phyloP scores from a whole-genome alignment of 208 protist species.

The Acanthamoeba quina region DNA sequence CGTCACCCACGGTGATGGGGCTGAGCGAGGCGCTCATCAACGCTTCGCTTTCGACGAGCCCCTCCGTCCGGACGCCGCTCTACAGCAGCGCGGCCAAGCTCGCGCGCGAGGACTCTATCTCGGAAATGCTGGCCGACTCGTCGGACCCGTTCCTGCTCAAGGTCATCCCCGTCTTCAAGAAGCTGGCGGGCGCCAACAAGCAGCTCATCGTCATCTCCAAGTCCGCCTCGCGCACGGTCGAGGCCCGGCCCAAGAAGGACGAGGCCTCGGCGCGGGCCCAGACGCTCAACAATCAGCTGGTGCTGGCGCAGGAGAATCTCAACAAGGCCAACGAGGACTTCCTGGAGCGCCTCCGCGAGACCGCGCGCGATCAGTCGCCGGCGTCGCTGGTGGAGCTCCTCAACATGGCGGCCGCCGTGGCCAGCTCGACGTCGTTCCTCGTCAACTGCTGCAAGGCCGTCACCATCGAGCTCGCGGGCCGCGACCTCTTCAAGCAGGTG shows the following conservation, averaged over 20 bases:
- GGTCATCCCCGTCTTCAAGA: slow-evolving; percentile 62
- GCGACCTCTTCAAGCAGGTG: slow-evolving; percentile 64
- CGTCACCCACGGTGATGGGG: not conserved
- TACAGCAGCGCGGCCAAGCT: not conserved
- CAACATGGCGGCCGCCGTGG: slow-evolving; percentile 21
- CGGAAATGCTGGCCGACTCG: slow-evolving; percentile 18
- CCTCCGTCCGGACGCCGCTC: not conserved
- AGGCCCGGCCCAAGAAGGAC: slow-evolving; percentile 44
- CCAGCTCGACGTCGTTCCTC: slow-evolving; percentile 65
- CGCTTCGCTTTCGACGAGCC: slow-evolving; percentile 1
- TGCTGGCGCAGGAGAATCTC: slow-evolving; percentile 65
- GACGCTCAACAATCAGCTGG: slow-evolving; percentile 66
- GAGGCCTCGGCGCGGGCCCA: slow-evolving; percentile 2
- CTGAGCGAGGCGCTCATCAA: slow-evolving; percentile 28
- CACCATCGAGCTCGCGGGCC: slow-evolving; percentile 36
- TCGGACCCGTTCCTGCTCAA: slow-evolving; percentile 55
- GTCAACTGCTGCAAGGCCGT: slow-evolving; percentile 70
- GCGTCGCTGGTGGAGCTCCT: slow-evolving; percentile 10
- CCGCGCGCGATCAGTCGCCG: slow-evolving; percentile 45
- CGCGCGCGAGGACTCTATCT: slow-evolving; percentile 49
- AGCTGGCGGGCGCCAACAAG: slow-evolving; percentile 64
- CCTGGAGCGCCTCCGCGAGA: slow-evolving; percentile 30
- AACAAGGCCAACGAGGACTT: slow-evolving; percentile 63
- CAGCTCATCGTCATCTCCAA: slow-evolving; percentile 69
- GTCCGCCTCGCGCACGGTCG: slow-evolving; percentile 36